Percentiles rank a stretch among this genome's conserved stretches.
phyloP scores from a whole-genome alignment of 148 eudicot genomes.

The Cornus controversa region DNA sequence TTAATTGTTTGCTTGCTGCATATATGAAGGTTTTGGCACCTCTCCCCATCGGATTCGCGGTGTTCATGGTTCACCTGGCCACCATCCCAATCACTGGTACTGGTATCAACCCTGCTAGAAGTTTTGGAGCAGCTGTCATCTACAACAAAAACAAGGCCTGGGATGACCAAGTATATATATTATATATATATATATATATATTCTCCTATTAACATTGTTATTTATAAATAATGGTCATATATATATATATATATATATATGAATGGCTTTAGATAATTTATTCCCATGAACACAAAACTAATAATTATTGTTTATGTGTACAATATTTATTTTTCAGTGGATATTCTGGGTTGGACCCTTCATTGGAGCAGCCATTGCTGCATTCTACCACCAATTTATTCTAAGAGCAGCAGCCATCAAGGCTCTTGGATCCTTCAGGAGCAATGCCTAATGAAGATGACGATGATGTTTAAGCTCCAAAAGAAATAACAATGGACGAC shows the following conservation, averaged over 20 bases:
- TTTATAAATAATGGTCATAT: too few species aligned
- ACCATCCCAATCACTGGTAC: constrained; percentile 75
- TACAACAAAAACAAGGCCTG: constrained; percentile 58
- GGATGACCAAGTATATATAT: constrained; percentile 58
- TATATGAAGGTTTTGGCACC: constrained; percentile 65
- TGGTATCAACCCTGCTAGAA: constrained; percentile 85
- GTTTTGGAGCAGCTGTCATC: constrained; percentile 79
- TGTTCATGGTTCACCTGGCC: constrained; percentile 79
- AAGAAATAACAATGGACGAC: too few species aligned
- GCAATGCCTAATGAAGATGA: constrained; percentile 10
- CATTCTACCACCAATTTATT: constrained; percentile 53
- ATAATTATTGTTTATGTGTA: background rate
- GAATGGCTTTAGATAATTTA: background rate
- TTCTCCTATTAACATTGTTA: too few species aligned
- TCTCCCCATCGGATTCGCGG: constrained; percentile 76
- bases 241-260: too few species aligned
- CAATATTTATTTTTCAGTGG: constrained; percentile 32
- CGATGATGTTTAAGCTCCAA: background rate
- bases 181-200: too few species aligned
- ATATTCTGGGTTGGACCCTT: constrained; percentile 60
- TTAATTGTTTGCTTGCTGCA: background rate
- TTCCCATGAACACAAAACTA: background rate
- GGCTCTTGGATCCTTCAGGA: constrained; percentile 55
- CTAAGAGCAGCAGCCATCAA: constrained; percentile 42
- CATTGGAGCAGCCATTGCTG: constrained; percentile 57